Base-by-base conservation (phyloP, 163 green algal genomes). In the Scenedesmus sp. region DNA sequence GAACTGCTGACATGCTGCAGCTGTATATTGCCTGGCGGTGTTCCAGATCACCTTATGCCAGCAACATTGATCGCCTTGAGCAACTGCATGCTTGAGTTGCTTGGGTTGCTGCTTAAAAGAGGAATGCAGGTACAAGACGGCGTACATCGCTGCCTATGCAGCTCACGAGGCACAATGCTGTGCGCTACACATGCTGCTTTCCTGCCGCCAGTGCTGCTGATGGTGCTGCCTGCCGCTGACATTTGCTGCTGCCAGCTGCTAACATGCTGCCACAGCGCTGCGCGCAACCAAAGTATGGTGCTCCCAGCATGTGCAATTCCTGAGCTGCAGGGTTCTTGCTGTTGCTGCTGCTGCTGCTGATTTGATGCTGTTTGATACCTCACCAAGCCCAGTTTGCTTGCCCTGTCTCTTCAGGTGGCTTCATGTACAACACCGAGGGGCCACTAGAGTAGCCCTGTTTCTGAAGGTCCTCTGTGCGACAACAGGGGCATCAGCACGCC, bases 361-460 rank as follows among this genome's bases (percentile, higher is more conserved):
- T 26, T 26, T 26, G 26, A 26, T 26, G 26, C 26, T 26, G 26
- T 46, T 46, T 46, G 67, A 6, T 60, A 34, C 77, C 77, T 56
- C 77, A 88, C 88, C 88, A 92, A 4, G 66, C 83, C 90, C 90
- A 93, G 74, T 87, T 87, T 16, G 54, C 34, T 26, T 87, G 57
- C 3, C 12, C n/a, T n/a, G 54, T n/a, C 15, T 93, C 90, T 34
- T 89, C 84, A 15, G 90, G 90, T 18, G 90, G 84, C 26, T 93
- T 93, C 55, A 93, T 93, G 82, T 83, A 93, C 70, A 93, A 34
- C 34, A 93, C 90, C 26, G 64, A 87, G 1, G 84, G 90, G 1
- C 90, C 90, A 13, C 56, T 56, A 16, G 62, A 57, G 73, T 90
- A 93, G 54, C 90, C 90, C 57, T 86, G 70, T 55, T 82, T 84